These are phyloP conservation scores for Pseudocercospora fuligena DNA, from an alignment of 2,329 filamentous ascomycete species.

Conservation along the genomic window DNA sequence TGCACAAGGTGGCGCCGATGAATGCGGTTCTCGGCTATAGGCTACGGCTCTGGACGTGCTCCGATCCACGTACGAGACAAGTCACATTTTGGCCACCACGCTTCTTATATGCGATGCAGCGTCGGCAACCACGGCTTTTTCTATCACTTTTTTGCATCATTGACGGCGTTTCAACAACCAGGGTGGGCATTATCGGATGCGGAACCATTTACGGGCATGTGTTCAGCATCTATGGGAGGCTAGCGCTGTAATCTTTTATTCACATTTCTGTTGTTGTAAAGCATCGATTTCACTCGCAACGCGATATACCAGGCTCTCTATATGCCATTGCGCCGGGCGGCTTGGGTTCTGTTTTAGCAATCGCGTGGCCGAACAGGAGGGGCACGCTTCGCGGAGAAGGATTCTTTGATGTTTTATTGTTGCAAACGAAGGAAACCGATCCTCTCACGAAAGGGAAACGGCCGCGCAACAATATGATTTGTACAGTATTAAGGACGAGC, in stretches of 20 bases:
- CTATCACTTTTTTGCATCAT: background rate
- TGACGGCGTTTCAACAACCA: conserved; percentile 5
- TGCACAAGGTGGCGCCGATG: background rate
- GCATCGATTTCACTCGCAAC: conserved; percentile 10
- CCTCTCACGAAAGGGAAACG: conserved; percentile 5
- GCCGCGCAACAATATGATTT: conserved; percentile 4
- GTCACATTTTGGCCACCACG: background rate
- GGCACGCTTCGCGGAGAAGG: background rate
- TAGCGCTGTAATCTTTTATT: conserved; percentile 9
- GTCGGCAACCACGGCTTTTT: background rate
- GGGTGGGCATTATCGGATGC: conserved; percentile 7
- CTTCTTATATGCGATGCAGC: background rate
- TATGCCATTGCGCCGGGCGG: conserved; percentile 12
- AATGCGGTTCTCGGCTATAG: background rate
- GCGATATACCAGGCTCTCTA: conserved; percentile 10
- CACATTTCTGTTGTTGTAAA: conserved; percentile 4
- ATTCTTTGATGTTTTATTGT: background rate
- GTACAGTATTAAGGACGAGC: conserved; percentile 8
- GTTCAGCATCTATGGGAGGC: conserved; percentile 8
- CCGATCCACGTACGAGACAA: background rate
- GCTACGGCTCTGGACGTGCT: background rate
- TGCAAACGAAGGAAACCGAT: conserved; percentile 8
- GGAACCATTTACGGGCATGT: background rate
- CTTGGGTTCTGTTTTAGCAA: conserved; percentile 4
- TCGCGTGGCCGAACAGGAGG: background rate